These are phyloP conservation scores for Geotrichum ghanense DNA, from an alignment of 805 yeast species.

Conservation along the genomic window DNA sequence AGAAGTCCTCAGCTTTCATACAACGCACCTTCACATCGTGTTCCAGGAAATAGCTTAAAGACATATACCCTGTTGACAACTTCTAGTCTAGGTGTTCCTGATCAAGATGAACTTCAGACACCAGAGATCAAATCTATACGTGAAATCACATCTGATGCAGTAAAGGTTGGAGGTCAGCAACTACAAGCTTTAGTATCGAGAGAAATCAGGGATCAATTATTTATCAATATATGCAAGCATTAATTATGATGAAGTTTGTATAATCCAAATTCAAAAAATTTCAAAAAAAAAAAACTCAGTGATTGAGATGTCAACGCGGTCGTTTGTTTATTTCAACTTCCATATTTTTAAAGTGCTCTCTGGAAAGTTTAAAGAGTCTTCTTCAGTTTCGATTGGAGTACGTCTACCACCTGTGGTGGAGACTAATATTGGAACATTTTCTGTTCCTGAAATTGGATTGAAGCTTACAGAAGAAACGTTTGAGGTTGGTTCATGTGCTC, in stretches of 20 bases:
- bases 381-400: background rate
- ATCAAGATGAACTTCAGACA: background rate
- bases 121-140: background rate
- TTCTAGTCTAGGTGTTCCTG: background rate
- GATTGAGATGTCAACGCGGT: background rate
- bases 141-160: background rate
- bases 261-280: too few relatives aligned
- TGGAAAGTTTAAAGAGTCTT: background rate
- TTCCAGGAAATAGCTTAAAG: background rate
- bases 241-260: too few relatives aligned
- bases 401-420: background rate
- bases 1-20: background rate
- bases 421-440: background rate
- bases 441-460: slow-evolving; percentile 11
- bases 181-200: slow-evolving; percentile 19
- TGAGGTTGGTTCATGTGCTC: slow-evolving; percentile 8
- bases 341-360: slow-evolving; percentile 2
- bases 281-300: too few relatives aligned
- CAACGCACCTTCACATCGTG: background rate
- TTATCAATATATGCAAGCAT: slow-evolving; percentile 5
- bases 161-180: slow-evolving; percentile 16
- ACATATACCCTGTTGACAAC: background rate
- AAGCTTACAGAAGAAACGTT: slow-evolving; percentile 8
- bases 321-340: background rate
- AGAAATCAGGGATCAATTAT: slow-evolving; percentile 15